Percentiles rank a stretch among this genome's conserved stretches.
Conservation (phyloP, 306 rosid genomes). For the Cicer judaicum region DNA sequence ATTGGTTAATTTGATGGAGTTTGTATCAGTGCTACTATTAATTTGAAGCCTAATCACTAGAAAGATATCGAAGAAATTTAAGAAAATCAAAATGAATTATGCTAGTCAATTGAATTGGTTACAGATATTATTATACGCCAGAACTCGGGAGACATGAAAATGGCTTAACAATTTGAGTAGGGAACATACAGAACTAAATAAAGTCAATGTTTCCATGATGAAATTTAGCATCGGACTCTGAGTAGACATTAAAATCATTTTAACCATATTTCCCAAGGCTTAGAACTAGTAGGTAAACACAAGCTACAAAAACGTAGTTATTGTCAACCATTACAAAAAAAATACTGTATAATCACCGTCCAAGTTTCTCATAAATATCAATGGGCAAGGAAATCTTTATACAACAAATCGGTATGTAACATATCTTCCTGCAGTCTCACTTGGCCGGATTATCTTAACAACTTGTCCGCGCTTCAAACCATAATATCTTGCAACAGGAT, state of each 20-base stretch:
- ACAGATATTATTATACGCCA: no score
- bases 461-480: constrained; percentile 95
- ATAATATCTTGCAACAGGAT: constrained; percentile 84
- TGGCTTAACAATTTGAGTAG: background rate
- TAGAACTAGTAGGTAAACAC: background rate
- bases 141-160: no score
- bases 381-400: constrained; percentile 25
- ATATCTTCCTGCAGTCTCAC: constrained; percentile 91
- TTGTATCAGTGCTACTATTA: background rate
- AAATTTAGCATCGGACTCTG: background rate
- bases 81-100: no score
- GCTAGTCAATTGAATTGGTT: no score
- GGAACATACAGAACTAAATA: background rate
- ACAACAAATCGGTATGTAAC: constrained; percentile 82
- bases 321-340: constrained; percentile 7
- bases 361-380: constrained; percentile 13
- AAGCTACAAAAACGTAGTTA: background rate
- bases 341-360: background rate
- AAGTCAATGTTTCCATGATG: background rate
- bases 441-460: constrained; percentile 80
- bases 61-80: no score
- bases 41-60: background rate
- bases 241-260: background rate
- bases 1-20: background rate
- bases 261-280: background rate